phyloP scores from a whole-genome alignment of 768 basidiomycete species.

The Lentinula sp. region DNA sequence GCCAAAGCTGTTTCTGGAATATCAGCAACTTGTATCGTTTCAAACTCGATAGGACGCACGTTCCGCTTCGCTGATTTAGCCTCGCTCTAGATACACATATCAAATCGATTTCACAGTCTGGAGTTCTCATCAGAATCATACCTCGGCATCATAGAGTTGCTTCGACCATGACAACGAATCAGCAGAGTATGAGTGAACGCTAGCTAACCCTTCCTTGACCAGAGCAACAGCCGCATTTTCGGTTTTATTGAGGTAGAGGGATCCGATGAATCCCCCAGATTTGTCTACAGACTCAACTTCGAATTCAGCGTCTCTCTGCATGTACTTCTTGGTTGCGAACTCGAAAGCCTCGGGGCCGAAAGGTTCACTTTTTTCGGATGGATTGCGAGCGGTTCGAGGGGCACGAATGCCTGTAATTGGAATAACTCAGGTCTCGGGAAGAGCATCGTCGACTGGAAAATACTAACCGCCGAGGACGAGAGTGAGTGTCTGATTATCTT shows the following conservation, averaged over 20 bases:
- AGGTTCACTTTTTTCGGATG: constrained; percentile 84
- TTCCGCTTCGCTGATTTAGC: constrained; percentile 78
- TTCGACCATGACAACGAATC: constrained; percentile 75
- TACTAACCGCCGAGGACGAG: constrained; percentile 77
- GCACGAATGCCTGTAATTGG: constrained; percentile 72
- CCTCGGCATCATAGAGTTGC: constrained; percentile 83
- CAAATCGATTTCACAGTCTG: background rate
- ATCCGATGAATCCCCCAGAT: constrained; percentile 91
- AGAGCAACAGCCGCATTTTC: constrained; percentile 86
- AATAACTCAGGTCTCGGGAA: background rate
- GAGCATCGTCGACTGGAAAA: background rate
- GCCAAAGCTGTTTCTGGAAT: constrained; percentile 65
- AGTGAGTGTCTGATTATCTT: constrained; percentile 90
- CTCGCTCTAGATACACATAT: constrained; percentile 43
- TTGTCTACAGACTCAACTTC: constrained; percentile 90
- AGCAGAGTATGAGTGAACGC: constrained; percentile 84
- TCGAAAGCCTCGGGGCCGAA: constrained; percentile 80
- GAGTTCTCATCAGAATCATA: constrained; percentile 16
- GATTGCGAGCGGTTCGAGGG: constrained; percentile 76
- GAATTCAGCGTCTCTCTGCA: constrained; percentile 95
- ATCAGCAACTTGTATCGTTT: background rate
- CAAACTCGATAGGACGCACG: constrained; percentile 37
- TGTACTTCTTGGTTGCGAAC: constrained; percentile 71
- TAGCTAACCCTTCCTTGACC: constrained; percentile 81
- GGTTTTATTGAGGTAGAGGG: constrained; percentile 77